Conservation (phyloP, 306 rosid genomes). For the Leucaena leucocephala region DNA sequence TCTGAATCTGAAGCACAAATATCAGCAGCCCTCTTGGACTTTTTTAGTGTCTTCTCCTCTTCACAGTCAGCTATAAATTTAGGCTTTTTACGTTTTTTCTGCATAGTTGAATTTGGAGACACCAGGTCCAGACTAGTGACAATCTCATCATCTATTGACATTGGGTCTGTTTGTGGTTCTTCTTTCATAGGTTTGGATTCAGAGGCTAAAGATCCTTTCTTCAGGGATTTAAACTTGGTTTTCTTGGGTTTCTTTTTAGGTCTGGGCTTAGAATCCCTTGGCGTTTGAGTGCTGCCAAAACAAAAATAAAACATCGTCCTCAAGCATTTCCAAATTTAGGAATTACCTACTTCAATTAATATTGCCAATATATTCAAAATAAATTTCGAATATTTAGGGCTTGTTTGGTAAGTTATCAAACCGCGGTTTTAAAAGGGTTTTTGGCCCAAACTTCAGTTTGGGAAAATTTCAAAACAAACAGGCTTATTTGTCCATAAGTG, state of each 20-base stretch:
- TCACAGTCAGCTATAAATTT: constrained; percentile 49
- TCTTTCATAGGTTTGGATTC: constrained; percentile 65
- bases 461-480: no score
- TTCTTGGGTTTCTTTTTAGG: constrained; percentile 90
- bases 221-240: constrained; percentile 87
- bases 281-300: constrained; percentile 56
- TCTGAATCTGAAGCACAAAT: constrained; percentile 64
- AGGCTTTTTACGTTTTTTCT: constrained; percentile 76
- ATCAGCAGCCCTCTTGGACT: constrained; percentile 72
- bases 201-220: constrained; percentile 82
- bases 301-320: constrained; percentile 22
- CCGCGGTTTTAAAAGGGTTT: no score
- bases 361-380: constrained; percentile 17
- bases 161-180: constrained; percentile 56
- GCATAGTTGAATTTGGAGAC: constrained; percentile 59
- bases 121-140: constrained; percentile 45
- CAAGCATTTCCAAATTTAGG: constrained; percentile 27
- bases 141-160: constrained; percentile 72
- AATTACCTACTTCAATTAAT: constrained; percentile 7
- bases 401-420: no score
- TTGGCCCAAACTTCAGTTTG: no score
- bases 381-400: constrained; percentile 4
- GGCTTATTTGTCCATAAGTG: no score
- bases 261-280: constrained; percentile 70
- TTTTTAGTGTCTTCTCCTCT: constrained; percentile 65